phyloP scores from a whole-genome alignment of 495 filamentous ascomycete genomes.

The Choiromyces venosus region DNA sequence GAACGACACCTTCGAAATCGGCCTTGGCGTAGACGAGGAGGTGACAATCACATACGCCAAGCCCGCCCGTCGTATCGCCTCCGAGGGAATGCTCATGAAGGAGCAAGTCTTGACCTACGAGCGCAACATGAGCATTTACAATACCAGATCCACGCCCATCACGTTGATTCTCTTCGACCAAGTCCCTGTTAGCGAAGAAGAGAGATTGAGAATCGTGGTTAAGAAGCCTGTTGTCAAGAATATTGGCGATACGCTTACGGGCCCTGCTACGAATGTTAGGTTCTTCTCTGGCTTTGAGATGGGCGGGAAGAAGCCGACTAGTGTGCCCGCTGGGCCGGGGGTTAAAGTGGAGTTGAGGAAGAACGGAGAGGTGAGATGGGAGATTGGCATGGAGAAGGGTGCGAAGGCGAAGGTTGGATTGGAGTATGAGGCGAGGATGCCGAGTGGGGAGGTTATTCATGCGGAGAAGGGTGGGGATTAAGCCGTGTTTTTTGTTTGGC shows the following conservation, averaged over 20 bases:
- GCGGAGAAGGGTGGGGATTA: background rate
- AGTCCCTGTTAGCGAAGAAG: slow-evolving; percentile 62
- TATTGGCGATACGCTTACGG: slow-evolving; percentile 46
- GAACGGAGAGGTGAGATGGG: slow-evolving; percentile 59
- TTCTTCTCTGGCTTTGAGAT: slow-evolving; percentile 14
- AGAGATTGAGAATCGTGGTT: slow-evolving; percentile 54
- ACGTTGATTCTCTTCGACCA: slow-evolving; percentile 60
- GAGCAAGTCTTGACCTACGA: slow-evolving; percentile 57
- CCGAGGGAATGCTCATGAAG: slow-evolving; percentile 44
- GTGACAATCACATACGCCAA: slow-evolving; percentile 59
- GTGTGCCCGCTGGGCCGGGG: background rate
- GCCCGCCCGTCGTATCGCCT: slow-evolving; percentile 44
- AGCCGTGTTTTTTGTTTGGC: background rate
- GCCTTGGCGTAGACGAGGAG: slow-evolving; percentile 61
- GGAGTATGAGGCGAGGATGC: slow-evolving; percentile 60
- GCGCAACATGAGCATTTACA: slow-evolving; percentile 55
- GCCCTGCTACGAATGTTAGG: slow-evolving; percentile 41
- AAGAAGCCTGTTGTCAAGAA: slow-evolving; percentile 51
- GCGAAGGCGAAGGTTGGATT: slow-evolving; percentile 54
- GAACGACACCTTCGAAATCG: slow-evolving; percentile 56
- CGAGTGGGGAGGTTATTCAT: slow-evolving; percentile 42
- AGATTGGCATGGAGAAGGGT: slow-evolving; percentile 54
- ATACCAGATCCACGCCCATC: slow-evolving; percentile 50
- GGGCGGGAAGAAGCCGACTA: slow-evolving; percentile 5
- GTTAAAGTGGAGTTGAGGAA: slow-evolving; percentile 48